Conservation (phyloP, 768 basidiomycete species). For the Nidularia sp. region DNA sequence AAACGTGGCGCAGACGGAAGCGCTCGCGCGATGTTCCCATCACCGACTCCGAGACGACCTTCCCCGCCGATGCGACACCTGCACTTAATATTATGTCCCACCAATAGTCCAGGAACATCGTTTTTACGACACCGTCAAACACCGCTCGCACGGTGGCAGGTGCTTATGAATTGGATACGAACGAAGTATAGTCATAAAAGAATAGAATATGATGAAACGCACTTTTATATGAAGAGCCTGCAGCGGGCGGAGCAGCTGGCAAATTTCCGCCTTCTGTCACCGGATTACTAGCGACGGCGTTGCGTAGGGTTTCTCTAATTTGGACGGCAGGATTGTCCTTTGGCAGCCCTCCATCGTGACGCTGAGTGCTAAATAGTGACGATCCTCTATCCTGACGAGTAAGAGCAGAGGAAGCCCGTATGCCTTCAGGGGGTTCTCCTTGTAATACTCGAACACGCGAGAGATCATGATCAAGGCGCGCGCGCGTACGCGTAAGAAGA, state of each 20-base stretch:
- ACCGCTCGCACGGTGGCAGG: background rate
- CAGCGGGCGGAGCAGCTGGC: slow-evolving; percentile 6
- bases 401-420: slow-evolving; percentile 7
- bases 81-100: too few relatives aligned
- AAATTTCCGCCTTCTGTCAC: slow-evolving; percentile 8
- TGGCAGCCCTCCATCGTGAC: slow-evolving; percentile 8
- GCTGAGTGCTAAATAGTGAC: slow-evolving; percentile 13
- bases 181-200: background rate
- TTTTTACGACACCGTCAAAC: background rate
- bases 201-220: slow-evolving; percentile 4
- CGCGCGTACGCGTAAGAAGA: slow-evolving; percentile 32
- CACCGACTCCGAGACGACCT: too few relatives aligned
- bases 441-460: slow-evolving; percentile 31
- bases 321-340: slow-evolving; percentile 20
- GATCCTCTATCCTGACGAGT: slow-evolving; percentile 7
- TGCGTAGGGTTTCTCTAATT: slow-evolving; percentile 28
- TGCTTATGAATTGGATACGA: background rate
- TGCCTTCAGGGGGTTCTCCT: slow-evolving; percentile 25
- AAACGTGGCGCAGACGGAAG: too few relatives aligned
- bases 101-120: background rate
- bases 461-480: slow-evolving; percentile 40
- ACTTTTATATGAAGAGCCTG: slow-evolving; percentile 26
- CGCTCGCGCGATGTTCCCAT: too few relatives aligned
- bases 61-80: too few relatives aligned
- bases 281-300: slow-evolving; percentile 11